Base-by-base conservation (phyloP, 2,329 filamentous ascomycete genomes). In the Botryotinia narcissicola region DNA sequence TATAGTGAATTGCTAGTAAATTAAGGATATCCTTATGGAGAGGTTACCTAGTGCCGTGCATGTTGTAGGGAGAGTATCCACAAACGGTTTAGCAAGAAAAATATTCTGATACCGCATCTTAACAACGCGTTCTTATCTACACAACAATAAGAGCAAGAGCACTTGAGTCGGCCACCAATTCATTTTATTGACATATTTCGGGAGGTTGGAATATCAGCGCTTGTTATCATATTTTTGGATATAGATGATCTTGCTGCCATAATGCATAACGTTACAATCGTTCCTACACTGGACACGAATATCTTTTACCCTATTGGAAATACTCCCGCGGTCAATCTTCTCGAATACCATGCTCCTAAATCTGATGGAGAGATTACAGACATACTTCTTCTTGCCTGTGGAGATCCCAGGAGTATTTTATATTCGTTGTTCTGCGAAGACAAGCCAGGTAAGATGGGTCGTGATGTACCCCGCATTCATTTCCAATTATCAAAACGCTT, bases 351-450 rank as follows among this genome's bases (percentile, higher is more conserved):
- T 42, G 16, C 66, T 42, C 12, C 66, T 25, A 57, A 25, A 5
- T 12, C 25, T 8, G 48, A 54, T 8, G 10, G 54, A 18, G 48
- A 25, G 18, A 16, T 7, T 40, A 64, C 66, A 25, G 29, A 73
- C 40, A 57, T 73, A 25, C 48, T 73, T 18, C 57, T 67, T 25
- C 64, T 73, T n/a, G 71, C 71, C 22, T 73, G 71, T 32, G 57
- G 64, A 63, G 71, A 70, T 70, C 64, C 64, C 4, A 44, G 71
- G 32, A 73, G 64, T 60, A 70, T 73, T n/a, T 44, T 70, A 40
- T 73, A 70, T 61, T 73, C 54, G 14, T 20, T 73, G n/a, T 73
- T 42, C 32, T 73, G 37, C 42, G 71, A 73, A 57, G 71, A 44
- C 18, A 73, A 69, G 32, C 71, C 71, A 42, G 71, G 71, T 70